phyloP scores from a whole-genome alignment of 164 flowering plant species.

The Sextonia rubra region DNA sequence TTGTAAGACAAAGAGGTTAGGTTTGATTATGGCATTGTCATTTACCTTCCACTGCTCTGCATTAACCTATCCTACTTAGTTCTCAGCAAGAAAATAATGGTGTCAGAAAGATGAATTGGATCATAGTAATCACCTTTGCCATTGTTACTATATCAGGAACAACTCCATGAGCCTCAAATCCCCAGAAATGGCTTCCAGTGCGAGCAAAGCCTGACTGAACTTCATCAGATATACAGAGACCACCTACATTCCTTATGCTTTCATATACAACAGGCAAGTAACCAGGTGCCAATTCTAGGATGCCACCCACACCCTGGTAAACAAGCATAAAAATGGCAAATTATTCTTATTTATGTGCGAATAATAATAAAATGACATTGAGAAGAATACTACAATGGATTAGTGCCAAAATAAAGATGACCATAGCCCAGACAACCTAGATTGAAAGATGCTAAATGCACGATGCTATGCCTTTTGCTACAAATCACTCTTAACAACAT shows the following conservation, averaged over 20 bases:
- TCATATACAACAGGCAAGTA: slow-evolving; percentile 70
- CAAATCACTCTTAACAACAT: neutral
- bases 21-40: too few relatives aligned
- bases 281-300: slow-evolving; percentile 78
- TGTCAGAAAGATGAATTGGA: too few relatives aligned
- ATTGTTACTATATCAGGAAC: slow-evolving; percentile 95
- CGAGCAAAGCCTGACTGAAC: slow-evolving; percentile 90
- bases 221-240: slow-evolving; percentile 87
- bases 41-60: too few relatives aligned
- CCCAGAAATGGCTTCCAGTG: slow-evolving; percentile 90
- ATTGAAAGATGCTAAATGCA: neutral
- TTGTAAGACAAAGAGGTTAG: too few relatives aligned
- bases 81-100: too few relatives aligned
- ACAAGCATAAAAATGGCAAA: neutral
- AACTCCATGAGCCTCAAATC: slow-evolving; percentile 84
- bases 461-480: neutral
- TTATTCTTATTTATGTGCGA: neutral
- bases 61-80: too few relatives aligned
- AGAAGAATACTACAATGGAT: neutral
- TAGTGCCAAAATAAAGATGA: neutral
- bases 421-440: neutral
- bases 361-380: neutral
- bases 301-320: slow-evolving; percentile 87
- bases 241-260: slow-evolving; percentile 70
- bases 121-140: slow-evolving; percentile 63